phyloP scores from a whole-genome alignment of 306 rosid species.

The Canavalia ensiformis region DNA sequence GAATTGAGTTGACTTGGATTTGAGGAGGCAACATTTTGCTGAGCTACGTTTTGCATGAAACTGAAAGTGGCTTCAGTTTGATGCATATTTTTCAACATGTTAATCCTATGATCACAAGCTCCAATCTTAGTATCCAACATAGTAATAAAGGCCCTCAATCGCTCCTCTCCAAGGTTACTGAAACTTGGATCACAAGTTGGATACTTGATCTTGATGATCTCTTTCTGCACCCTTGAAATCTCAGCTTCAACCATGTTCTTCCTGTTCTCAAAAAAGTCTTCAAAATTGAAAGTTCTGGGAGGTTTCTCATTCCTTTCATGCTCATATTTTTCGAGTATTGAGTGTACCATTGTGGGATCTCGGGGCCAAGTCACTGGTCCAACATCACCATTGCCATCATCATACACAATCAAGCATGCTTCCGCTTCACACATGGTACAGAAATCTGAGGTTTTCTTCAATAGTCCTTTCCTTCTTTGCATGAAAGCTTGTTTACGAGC shows the following conservation, averaged over 20 bases:
- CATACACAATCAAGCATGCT: constrained; percentile 21
- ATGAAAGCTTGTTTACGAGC: neutral
- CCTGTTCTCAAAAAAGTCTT: neutral
- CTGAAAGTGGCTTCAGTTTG: neutral
- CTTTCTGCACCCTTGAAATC: constrained; percentile 4
- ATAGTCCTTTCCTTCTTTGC: constrained; percentile 33
- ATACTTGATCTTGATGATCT: neutral
- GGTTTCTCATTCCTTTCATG: neutral
- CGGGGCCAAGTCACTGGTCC: neutral
- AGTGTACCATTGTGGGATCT: neutral
- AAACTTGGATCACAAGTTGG: no score
- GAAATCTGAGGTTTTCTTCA: constrained; percentile 19
- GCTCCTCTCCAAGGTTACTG: no score
- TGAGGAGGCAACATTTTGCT: neutral
- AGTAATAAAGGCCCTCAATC: no score
- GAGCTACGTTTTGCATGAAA: neutral
- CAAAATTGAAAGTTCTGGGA: neutral
- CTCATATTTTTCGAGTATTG: neutral
- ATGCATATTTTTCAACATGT: constrained; percentile 26
- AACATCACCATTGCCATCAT: no score
- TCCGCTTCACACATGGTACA: neutral
- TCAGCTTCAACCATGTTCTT: constrained; percentile 31
- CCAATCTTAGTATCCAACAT: constrained; percentile 33
- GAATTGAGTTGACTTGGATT: neutral
- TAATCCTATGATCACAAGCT: constrained; percentile 8